Base-by-base conservation (phyloP, 2,329 filamentous ascomycete genomes). In the Akanthomyces dipterigenus region DNA sequence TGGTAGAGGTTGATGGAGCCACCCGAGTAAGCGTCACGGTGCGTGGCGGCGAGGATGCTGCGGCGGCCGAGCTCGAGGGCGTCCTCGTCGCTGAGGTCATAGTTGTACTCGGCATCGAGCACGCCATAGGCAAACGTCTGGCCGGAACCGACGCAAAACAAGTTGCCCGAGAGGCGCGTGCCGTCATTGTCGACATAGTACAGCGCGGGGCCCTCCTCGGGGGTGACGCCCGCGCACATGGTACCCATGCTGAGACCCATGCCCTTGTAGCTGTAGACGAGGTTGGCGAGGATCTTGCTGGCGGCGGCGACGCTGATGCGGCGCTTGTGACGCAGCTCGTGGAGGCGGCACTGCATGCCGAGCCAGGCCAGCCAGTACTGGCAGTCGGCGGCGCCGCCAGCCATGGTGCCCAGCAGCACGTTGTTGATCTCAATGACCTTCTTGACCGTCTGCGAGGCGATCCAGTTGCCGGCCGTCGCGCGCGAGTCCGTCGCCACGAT, bases 281-380 rank as follows among this genome's bases (percentile, higher is more conserved):
- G 82, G 81, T 99, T 99, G 73, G 95, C 91, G 69, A 99, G 90
- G 75, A 99, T 97, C 85, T 99, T 99, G 73, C 90, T 96, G 59
- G 95, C 95, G 51, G 95, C 95, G 50, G 95, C 93, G 66, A 99
- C 95, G 64, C 91, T 95, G 81, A 99, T 99, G 74, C 95, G 91
- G 76, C 92, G 91, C 84, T 99, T 99, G 84, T 99, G 93, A 68
- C 95, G 91, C 71, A 99, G 93, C 82, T 99, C 95, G 82, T 99
- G 93, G 67, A 99, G 90, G 63, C 95, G 92, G 81, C 95, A 99
- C 83, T 99, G 93, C 89, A 98, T 96, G 71, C 93, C 95, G 67
- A 99, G 85, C 82, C 96, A 99, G 72, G 92, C 93, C 66, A 99
- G 89, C 95, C 95, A 99, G 85, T 97, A 98, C 86, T 98, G 95